A percentile compares a stretch with the other conserved stretches of the same genome.
Evolutionary conservation across 2,329 filamentous ascomycete genomes (phyloP).

Genomic region (Alternaria gaisen): DNA sequence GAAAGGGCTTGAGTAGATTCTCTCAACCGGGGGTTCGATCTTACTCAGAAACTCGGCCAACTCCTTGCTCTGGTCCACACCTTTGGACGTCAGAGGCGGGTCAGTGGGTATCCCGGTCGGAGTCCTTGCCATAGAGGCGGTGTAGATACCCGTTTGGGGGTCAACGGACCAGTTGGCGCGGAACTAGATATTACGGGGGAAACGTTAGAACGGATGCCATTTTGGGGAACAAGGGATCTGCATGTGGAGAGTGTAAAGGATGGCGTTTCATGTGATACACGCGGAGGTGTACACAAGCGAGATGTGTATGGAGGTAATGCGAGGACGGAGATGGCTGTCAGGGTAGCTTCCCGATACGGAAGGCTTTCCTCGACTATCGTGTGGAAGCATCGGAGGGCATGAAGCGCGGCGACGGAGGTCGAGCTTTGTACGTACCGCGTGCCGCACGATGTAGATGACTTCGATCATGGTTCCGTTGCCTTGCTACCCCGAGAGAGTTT

Average conservation of each 20-base stretch:
- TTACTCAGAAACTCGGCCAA: slow-evolving; percentile 71
- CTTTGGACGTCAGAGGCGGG: slow-evolving; percentile 85
- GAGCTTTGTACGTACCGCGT: slow-evolving; percentile 57
- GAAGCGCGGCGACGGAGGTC: slow-evolving; percentile 12
- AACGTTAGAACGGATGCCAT: slow-evolving; percentile 32
- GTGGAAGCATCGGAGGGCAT: slow-evolving; percentile 19
- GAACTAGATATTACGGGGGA: slow-evolving; percentile 63
- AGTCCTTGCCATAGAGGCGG: slow-evolving; percentile 67
- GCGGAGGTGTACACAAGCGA: slow-evolving; percentile 9
- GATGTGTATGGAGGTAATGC: slow-evolving; percentile 15
- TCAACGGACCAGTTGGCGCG: slow-evolving; percentile 91
- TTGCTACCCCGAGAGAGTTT: slow-evolving; percentile 4
- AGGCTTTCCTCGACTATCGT: slow-evolving; percentile 14
- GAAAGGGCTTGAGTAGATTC: slow-evolving; percentile 70
- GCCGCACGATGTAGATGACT: slow-evolving; percentile 59
- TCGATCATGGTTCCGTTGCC: slow-evolving; percentile 50
- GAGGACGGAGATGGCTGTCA: slow-evolving; percentile 13
- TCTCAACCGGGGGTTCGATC: slow-evolving; percentile 73
- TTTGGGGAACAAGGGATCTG: slow-evolving; percentile 13
- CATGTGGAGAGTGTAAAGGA: background rate
- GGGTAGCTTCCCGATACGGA: slow-evolving; percentile 17
- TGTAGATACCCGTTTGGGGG: slow-evolving; percentile 79
- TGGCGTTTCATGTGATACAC: slow-evolving; percentile 15
- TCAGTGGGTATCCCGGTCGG: slow-evolving; percentile 91
- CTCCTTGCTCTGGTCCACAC: slow-evolving; percentile 82